A percentile compares a stretch with the other conserved stretches of the same genome.
Evolutionary conservation across 257 asterid species (phyloP).

Genomic region (Lycium barbarum): DNA sequence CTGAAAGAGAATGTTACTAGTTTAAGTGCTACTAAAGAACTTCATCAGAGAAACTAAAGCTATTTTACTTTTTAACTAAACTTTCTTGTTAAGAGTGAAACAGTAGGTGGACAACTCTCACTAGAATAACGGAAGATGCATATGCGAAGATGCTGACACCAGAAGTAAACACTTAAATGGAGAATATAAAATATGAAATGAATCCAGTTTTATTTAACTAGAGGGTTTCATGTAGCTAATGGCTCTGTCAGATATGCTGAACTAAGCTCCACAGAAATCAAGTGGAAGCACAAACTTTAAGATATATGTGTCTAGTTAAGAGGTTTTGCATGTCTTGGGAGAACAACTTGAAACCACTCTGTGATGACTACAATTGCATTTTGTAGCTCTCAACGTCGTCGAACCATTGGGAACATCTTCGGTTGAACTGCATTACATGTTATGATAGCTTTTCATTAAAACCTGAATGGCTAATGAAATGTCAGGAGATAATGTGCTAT

Average conservation of each 20-base stretch:
- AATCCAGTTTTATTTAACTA: neutral
- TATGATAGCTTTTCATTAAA: neutral
- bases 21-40: constrained; percentile 10
- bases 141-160: constrained; percentile 9
- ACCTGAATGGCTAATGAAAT: constrained; percentile 9
- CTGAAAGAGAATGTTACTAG: neutral
- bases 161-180: neutral
- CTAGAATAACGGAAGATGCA: neutral
- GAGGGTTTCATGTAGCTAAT: constrained; percentile 1
- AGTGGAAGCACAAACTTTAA: constrained; percentile 21
- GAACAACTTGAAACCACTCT: neutral
- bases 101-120: neutral
- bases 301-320: neutral
- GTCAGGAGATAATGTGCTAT: neutral
- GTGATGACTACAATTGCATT: constrained; percentile 19
- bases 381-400: neutral
- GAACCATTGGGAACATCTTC: constrained; percentile 11
- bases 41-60: neutral
- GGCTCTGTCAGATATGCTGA: constrained; percentile 12
- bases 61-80: neutral
- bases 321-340: constrained; percentile 6
- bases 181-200: neutral
- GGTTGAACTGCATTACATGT: constrained; percentile 11
- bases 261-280: neutral
- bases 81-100: constrained; percentile 9